phyloP scores from a whole-genome alignment of 805 yeast genomes.

The Saccharomycopsis guyanensis region DNA sequence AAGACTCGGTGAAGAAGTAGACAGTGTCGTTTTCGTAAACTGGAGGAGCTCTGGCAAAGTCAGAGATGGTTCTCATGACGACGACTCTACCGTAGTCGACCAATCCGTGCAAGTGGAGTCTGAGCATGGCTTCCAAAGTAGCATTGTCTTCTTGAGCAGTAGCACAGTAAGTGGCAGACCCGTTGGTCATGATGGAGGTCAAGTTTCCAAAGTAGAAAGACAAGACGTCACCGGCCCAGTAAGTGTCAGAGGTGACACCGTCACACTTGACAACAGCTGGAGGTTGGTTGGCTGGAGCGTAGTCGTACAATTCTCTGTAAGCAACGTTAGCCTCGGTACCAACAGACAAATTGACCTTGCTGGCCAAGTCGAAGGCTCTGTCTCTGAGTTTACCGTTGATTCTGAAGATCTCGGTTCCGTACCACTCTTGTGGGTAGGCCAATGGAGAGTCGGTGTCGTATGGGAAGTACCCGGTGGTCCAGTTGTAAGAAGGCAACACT shows the following conservation, averaged over 20 bases:
- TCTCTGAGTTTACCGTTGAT: slow-evolving; percentile 51
- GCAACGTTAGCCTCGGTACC: slow-evolving; percentile 39
- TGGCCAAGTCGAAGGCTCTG: slow-evolving; percentile 47
- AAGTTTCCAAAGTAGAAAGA: slow-evolving; percentile 43
- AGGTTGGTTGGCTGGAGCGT: slow-evolving; percentile 41
- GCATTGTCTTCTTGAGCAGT: slow-evolving; percentile 68
- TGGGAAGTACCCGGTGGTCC: slow-evolving; percentile 55
- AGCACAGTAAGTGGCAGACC: slow-evolving; percentile 50
- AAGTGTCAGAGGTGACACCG: slow-evolving; percentile 51
- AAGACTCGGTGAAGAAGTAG: slow-evolving; percentile 40
- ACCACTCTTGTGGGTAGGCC: slow-evolving; percentile 45
- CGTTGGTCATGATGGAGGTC: slow-evolving; percentile 46
- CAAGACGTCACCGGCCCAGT: slow-evolving; percentile 48
- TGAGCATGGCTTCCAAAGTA: slow-evolving; percentile 47
- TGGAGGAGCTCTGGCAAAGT: slow-evolving; percentile 49
- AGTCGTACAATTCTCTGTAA: slow-evolving; percentile 42
- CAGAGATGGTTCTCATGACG: slow-evolving; percentile 54
- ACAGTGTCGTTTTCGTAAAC: slow-evolving; percentile 36
- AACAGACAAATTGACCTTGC: slow-evolving; percentile 34
- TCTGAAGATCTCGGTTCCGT: slow-evolving; percentile 62
- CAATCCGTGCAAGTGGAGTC: slow-evolving; percentile 47
- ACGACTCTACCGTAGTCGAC: slow-evolving; percentile 52
- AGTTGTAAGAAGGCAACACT: slow-evolving; percentile 34
- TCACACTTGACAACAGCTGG: slow-evolving; percentile 50
- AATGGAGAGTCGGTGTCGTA: slow-evolving; percentile 44